These are phyloP conservation scores for Scleromitrula shiraiana DNA, from an alignment of 2,329 filamentous ascomycete genomes.

Conservation along the genomic window DNA sequence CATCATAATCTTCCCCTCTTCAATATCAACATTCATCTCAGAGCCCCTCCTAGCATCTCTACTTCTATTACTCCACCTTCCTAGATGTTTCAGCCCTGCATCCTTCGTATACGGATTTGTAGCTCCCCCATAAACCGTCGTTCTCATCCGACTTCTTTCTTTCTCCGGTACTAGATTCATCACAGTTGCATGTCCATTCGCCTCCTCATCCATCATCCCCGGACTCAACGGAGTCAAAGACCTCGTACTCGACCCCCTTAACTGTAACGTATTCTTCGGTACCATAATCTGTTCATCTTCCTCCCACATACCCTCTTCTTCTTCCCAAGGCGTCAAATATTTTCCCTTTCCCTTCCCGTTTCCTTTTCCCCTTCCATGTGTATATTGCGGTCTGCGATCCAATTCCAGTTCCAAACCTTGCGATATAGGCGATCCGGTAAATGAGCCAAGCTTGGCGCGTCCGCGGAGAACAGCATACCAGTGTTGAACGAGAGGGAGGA, in stretches of 20 bases:
- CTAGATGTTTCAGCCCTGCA: neutral
- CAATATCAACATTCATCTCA: neutral
- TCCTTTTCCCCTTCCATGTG: too few species aligned
- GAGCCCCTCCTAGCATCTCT: neutral
- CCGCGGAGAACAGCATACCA: neutral
- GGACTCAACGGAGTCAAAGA: neutral
- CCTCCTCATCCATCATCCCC: neutral
- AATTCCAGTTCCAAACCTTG: neutral
- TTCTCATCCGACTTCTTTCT: slow-evolving; percentile 1
- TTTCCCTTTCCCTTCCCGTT: neutral
- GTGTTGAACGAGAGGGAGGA: neutral
- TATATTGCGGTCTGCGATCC: neutral
- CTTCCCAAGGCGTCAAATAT: neutral
- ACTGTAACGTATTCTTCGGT: neutral
- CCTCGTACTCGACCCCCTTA: neutral
- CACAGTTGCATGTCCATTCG: too few species aligned
- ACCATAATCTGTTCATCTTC: slow-evolving; percentile 4
- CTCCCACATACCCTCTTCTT: neutral
- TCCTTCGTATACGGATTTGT: neutral
- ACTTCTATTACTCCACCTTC: neutral
- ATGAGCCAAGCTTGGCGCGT: neutral
- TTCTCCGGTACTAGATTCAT: slow-evolving; percentile 4
- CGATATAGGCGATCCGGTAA: neutral
- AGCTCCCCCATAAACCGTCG: neutral
- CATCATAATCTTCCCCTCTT: slow-evolving; percentile 2